phyloP scores from a whole-genome alignment of 345 rosid species.

The Eucalyptus regnans region DNA sequence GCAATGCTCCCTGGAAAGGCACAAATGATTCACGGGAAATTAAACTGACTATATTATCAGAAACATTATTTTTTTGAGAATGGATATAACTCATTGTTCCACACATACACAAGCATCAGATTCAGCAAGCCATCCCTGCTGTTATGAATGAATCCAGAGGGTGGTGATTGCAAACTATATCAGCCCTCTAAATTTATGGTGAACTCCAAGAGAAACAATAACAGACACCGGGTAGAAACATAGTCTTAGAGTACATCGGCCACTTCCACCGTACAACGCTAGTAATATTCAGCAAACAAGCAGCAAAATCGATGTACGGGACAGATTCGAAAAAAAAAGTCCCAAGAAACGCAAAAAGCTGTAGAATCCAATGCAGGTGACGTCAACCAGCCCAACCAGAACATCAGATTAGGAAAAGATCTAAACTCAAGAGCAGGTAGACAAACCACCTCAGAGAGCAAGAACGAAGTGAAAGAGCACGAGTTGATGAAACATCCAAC shows the following conservation, averaged over 20 bases:
- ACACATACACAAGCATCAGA: neutral
- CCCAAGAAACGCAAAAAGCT: neutral
- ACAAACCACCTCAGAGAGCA: neutral
- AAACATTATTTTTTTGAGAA: neutral
- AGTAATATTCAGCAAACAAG: neutral
- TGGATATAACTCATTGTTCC: neutral
- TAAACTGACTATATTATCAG: too few relatives aligned
- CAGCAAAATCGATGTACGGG: neutral
- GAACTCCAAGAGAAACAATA: neutral
- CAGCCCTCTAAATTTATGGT: neutral
- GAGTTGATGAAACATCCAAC: neutral
- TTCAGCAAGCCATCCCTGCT: neutral
- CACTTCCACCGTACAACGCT: neutral
- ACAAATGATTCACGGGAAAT: neutral
- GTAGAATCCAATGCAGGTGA: neutral
- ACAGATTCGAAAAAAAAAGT: neutral
- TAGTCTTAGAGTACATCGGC: neutral
- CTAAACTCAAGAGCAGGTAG: neutral
- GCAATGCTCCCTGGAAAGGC: constrained; percentile 53
- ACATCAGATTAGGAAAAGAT: neutral
- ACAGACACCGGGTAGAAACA: neutral
- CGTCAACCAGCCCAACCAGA: neutral
- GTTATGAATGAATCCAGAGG: neutral
- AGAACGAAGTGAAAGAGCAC: neutral
- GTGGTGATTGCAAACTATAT: neutral